Evolutionary conservation across 2,329 filamentous ascomycete species (phyloP), one percentile per base, ranked within the genome.

Genomic region (Microcyclospora pomicola): DNA sequence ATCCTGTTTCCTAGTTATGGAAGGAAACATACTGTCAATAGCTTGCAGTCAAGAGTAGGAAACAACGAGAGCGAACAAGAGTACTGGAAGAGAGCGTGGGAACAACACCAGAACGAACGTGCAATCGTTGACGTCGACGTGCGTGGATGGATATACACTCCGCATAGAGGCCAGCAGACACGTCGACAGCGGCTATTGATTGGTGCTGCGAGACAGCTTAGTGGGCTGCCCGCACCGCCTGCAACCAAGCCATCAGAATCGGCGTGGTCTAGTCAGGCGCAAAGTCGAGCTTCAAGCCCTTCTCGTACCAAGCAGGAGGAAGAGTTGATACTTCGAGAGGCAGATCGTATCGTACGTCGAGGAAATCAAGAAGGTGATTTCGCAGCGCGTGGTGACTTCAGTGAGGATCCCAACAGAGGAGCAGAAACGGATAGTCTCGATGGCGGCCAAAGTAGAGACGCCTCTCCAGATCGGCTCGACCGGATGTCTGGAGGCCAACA

Each of bases 1-100:
- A 75, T 98, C 9, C 59, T 98, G 15, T 98, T 98, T 49, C 91
- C 91, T 0, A 95, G 85, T 37, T 98, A 98, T 57, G 85, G 84
- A 7, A 77, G 87, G 54, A 71, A 70, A 43, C 80, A 92, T 56
- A 59, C 73, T 27, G 79, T 65, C 48, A 53, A 47, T 44, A 64
- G 59, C 56, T 9, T 30, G 31, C 14, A 19, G 15, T 16, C 16
- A 44, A 42, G 35, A 36, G 31, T 43, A 35, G 31, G 34, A 40
- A 38, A 42, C 39, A 16, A 35, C 33, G 11, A 48, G 37, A 49
- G 41, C 9, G 49, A 55, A 34, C 48, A 52, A 31, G 77, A 85
- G 30, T 87, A 81, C 56, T 88, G 82, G 79, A 73, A 72, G 31
- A 66, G 75, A 38, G 77, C 88, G 52, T 93, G 83, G 82, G 76